A percentile compares a stretch with the other conserved stretches of the same genome.
phyloP scores from a whole-genome alignment of 2,329 filamentous ascomycete species.

The Aspergillus glaucus region DNA sequence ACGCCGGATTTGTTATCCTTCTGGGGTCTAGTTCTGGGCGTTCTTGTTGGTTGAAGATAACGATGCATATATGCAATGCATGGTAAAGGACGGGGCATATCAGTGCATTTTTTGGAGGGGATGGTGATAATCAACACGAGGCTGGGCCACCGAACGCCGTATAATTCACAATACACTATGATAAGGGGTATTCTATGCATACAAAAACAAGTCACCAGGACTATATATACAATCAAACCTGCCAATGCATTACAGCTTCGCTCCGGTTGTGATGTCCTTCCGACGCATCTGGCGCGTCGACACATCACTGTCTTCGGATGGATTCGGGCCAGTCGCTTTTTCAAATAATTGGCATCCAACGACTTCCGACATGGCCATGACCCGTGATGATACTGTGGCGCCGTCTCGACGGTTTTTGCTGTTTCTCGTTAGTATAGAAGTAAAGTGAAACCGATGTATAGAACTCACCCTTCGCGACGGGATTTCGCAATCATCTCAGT shows the following conservation, averaged over 20 bases:
- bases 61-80: neutral
- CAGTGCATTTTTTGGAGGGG: no score
- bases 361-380: conserved; percentile 68
- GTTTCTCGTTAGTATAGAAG: conserved; percentile 1
- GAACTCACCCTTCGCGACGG: conserved; percentile 65
- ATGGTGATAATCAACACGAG: neutral
- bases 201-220: no score
- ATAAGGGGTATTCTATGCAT: no score
- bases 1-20: neutral
- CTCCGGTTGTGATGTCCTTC: conserved; percentile 29
- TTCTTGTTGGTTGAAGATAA: neutral
- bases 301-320: conserved; percentile 22
- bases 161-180: no score
- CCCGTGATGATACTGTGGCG: conserved; percentile 75
- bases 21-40: neutral
- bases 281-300: conserved; percentile 32
- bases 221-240: neutral
- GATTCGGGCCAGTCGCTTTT: conserved; percentile 21
- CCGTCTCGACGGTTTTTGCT: conserved; percentile 90
- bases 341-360: conserved; percentile 64
- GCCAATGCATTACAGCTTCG: conserved; percentile 20
- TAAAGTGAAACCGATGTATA: neutral
- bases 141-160: no score
- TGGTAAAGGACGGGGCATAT: neutral
- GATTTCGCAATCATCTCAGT: conserved; percentile 79